Conservation (phyloP, 1,284 basidiomycete genomes). For the Trametes pubescens region DNA sequence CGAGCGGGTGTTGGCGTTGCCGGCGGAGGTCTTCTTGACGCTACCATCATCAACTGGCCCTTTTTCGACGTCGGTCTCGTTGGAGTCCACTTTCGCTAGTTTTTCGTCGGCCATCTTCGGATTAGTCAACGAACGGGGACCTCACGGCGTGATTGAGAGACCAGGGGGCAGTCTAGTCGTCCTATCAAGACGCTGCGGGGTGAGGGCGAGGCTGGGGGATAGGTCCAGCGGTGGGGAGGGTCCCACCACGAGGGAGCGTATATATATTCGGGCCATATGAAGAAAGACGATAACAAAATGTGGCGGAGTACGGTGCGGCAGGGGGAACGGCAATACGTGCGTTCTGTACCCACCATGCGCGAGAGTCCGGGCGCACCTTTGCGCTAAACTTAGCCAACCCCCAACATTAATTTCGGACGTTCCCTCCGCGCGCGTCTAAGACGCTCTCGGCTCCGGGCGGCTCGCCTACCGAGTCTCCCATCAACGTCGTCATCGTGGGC, state of each 20-base stretch:
- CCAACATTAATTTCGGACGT: no score
- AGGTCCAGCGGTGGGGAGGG: background rate
- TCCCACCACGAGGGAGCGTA: background rate
- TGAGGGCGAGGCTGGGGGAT: background rate
- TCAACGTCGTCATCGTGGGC: conserved; percentile 5
- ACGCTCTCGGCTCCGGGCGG: background rate
- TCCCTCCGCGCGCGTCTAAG: background rate
- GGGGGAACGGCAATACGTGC: background rate
- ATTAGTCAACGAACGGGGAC: background rate
- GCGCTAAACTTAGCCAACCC: background rate
- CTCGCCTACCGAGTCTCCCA: background rate
- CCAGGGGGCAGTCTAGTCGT: background rate
- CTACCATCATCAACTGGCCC: conserved; percentile 12
- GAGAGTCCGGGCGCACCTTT: background rate
- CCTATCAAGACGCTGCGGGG: background rate
- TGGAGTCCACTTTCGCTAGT: conserved; percentile 24
- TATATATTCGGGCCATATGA: conserved; percentile 1
- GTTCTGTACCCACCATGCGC: no score
- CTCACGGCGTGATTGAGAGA: background rate
- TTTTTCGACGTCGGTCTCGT: conserved; percentile 29
- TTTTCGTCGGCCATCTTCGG: conserved; percentile 21
- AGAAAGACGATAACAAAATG: conserved; percentile 8
- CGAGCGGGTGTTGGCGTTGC: conserved; percentile 10
- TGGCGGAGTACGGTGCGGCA: conserved; percentile 2
- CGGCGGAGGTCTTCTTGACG: conserved; percentile 6